These are phyloP conservation scores for Noccaea caerulescens DNA, from an alignment of 345 rosid species.

Conservation along the genomic window DNA sequence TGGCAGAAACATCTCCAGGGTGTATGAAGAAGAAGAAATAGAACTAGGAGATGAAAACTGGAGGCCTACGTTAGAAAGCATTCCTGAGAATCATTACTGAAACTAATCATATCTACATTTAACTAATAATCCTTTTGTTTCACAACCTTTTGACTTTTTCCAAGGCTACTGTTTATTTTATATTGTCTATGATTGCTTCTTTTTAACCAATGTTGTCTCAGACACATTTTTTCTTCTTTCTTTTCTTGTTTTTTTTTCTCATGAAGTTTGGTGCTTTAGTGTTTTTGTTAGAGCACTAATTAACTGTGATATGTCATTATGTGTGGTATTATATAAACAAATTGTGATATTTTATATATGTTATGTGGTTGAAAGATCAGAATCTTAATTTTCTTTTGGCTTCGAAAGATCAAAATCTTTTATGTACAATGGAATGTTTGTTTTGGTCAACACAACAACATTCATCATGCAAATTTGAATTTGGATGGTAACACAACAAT, in stretches of 20 bases:
- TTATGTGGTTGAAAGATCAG: constrained; percentile 1
- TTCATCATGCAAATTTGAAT: too few species aligned
- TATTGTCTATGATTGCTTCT: constrained; percentile 15
- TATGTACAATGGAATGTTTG: not conserved
- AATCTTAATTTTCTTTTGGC: not conserved
- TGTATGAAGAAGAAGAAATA: not conserved
- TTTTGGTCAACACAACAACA: too few species aligned
- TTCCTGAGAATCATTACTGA: constrained; percentile 56
- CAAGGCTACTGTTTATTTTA: constrained; percentile 15
- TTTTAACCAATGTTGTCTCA: constrained; percentile 33
- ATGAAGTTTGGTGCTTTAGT: constrained; percentile 43
- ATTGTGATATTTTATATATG: not conserved
- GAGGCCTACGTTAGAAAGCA: constrained; percentile 68
- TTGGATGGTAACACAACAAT: not conserved
- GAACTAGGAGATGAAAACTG: constrained; percentile 35
- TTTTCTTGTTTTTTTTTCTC: not conserved
- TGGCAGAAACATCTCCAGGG: constrained; percentile 33
- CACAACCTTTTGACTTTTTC: constrained; percentile 1
- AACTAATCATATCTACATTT: not conserved
- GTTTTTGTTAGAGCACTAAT: constrained; percentile 40
- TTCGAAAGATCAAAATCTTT: not conserved
- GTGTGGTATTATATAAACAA: not conserved
- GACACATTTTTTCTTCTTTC: not conserved
- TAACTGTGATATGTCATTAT: constrained; percentile 16
- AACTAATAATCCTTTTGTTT: constrained; percentile 13